Conservation (phyloP, 352 stramenopile species). For the Globisporangium sylvaticum region DNA sequence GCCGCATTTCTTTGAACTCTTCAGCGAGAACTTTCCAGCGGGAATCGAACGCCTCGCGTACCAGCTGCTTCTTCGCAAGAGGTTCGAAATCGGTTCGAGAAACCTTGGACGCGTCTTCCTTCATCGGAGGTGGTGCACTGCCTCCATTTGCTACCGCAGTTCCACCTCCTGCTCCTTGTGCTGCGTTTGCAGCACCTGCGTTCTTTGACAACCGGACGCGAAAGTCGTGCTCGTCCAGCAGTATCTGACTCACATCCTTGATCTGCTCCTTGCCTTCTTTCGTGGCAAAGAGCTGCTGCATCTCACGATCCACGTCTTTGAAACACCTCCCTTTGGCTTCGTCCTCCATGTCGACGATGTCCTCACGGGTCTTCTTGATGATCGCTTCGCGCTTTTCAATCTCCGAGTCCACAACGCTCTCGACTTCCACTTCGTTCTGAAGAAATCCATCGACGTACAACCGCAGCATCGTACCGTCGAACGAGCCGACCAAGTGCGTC, state of each 20-base stretch:
- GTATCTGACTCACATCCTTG: conserved; percentile 53
- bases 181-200: conserved; percentile 3
- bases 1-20: conserved; percentile 74
- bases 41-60: conserved; percentile 68
- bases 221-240: conserved; percentile 85
- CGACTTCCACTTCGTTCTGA: conserved; percentile 68
- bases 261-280: conserved; percentile 75
- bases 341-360: conserved; percentile 76
- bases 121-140: conserved; percentile 22
- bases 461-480: conserved; percentile 80
- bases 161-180: neutral
- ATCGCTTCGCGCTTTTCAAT: conserved; percentile 58
- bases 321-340: conserved; percentile 67
- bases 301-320: conserved; percentile 68
- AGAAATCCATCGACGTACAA: conserved; percentile 81
- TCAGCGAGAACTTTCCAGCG: conserved; percentile 42
- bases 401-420: conserved; percentile 64
- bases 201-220: conserved; percentile 60
- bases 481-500: conserved; percentile 86
- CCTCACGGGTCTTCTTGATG: conserved; percentile 66
- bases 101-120: conserved; percentile 63
- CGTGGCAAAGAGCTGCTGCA: conserved; percentile 53
- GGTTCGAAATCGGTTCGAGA: conserved; percentile 70
- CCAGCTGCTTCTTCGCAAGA: conserved; percentile 76
- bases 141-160: neutral